A percentile compares a stretch with the other conserved stretches of the same genome.
Conservation (phyloP, 805 yeast species). For the Cyberlindnera meyerae region DNA sequence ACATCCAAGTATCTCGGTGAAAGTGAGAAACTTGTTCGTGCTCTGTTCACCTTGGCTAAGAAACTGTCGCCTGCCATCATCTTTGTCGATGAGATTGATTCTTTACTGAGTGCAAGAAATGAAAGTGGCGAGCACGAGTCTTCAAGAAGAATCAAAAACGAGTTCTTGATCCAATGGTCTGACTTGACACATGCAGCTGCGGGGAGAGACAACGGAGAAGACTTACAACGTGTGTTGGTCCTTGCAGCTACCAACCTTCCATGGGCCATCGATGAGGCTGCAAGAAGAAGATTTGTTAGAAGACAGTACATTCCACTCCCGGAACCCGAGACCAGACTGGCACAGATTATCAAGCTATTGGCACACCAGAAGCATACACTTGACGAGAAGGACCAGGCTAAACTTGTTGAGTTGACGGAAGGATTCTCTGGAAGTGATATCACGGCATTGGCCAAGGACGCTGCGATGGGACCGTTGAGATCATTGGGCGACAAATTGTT, state of each 20-base stretch:
- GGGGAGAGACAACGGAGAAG: conserved; percentile 36
- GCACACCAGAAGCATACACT: conserved; percentile 65
- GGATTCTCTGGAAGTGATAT: conserved; percentile 92
- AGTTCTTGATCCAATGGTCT: conserved; percentile 93
- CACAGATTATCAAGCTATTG: conserved; percentile 67
- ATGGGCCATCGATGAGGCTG: conserved; percentile 98
- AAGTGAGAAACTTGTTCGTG: conserved; percentile 87
- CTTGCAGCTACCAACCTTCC: conserved; percentile 95
- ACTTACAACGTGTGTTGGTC: conserved; percentile 62
- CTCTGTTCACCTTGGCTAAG: conserved; percentile 80
- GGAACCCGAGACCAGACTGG: conserved; percentile 72
- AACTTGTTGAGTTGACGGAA: conserved; percentile 62
- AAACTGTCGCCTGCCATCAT: conserved; percentile 90
- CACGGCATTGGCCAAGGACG: conserved; percentile 93
- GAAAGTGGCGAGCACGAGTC: conserved; percentile 77
- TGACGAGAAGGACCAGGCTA: conserved; percentile 54
- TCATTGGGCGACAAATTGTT: conserved; percentile 83
- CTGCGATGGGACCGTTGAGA: conserved; percentile 96
- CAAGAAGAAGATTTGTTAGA: conserved; percentile 87
- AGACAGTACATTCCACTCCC: conserved; percentile 94
- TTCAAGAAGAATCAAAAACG: conserved; percentile 86
- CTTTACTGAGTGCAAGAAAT: conserved; percentile 75
- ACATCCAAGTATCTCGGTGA: conserved; percentile 82
- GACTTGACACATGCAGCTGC: conserved; percentile 87
- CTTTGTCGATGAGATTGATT: conserved; percentile 94